These are phyloP conservation scores for Letharia lupina DNA, from an alignment of 495 filamentous ascomycete genomes.

Conservation along the genomic window DNA sequence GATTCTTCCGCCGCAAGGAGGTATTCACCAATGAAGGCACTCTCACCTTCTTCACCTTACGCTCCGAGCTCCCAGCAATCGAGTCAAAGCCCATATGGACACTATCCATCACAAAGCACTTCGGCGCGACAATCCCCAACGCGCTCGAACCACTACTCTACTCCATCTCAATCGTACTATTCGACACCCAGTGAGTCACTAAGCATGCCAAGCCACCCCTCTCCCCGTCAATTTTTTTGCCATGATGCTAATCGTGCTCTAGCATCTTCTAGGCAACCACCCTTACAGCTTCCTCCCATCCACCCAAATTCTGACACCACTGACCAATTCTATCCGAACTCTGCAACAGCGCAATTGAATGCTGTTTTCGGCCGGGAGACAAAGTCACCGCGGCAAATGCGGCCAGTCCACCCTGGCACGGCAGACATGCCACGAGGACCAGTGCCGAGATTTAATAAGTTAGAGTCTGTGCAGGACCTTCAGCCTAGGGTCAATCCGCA, in stretches of 20 bases:
- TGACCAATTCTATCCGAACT: slow-evolving; percentile 60
- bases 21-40: slow-evolving; percentile 88
- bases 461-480: slow-evolving; percentile 63
- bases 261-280: slow-evolving; percentile 43
- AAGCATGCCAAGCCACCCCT: neutral
- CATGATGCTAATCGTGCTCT: slow-evolving; percentile 23
- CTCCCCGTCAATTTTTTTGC: slow-evolving; percentile 1
- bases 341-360: slow-evolving; percentile 60
- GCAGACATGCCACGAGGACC: slow-evolving; percentile 53
- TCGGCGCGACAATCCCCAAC: slow-evolving; percentile 28
- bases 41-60: slow-evolving; percentile 51
- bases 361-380: slow-evolving; percentile 63
- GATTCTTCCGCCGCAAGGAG: slow-evolving; percentile 77
- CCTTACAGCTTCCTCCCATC: slow-evolving; percentile 61
- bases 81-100: slow-evolving; percentile 40
- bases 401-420: slow-evolving; percentile 39
- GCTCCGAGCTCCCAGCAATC: slow-evolving; percentile 50
- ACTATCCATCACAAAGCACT: slow-evolving; percentile 35
- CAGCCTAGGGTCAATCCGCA: slow-evolving; percentile 77
- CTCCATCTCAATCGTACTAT: slow-evolving; percentile 60
- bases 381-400: slow-evolving; percentile 57
- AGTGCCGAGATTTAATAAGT: slow-evolving; percentile 78
- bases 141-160: slow-evolving; percentile 34
- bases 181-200: slow-evolving; percentile 48
- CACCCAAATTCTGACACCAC: slow-evolving; percentile 54